Evolutionary conservation across 1,284 basidiomycete species (phyloP), one percentile per base, ranked within the genome.

Genomic region (Cryptococcus depauperatus): DNA sequence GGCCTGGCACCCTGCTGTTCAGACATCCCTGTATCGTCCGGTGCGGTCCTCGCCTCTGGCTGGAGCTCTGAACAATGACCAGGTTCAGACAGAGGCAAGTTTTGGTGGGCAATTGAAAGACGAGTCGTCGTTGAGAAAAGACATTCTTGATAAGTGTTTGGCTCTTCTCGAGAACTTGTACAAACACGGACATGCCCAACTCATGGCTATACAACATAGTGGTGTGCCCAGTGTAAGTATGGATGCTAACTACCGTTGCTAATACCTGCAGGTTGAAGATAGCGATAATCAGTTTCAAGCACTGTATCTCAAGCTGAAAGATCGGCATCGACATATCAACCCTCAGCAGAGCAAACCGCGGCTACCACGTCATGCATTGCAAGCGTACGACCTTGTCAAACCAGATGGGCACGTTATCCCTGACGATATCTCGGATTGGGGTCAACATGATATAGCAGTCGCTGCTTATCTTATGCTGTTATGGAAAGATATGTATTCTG

Each of bases 261-360:
- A n/a, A n/a, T n/a, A n/a, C n/a, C n/a, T n/a, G n/a, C n/a, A n/a
- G n/a, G n/a, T n/a, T n/a, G n/a, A n/a, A n/a, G n/a, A n/a, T n/a
- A n/a, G n/a, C n/a, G n/a, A n/a, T n/a, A n/a, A n/a, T n/a, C n/a
- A 72, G 4, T 96, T 91, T 59, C 91, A 95, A 57, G 91, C 97
- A 64, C 67, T 92, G 4, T 98, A 97, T 59, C 78, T 91, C 27
- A 57, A 79, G 1, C 82, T 97, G 76, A 81, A 92, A 46, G 83
- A 85, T 52, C 76, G 84, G 19, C 81, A 95, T 70, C 85, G 83
- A 52, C 76, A 82, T 55, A 70, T 88, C 10, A 79, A 78, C 4
- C 96, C 91, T n/a, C 10, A 29, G n/a, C 18, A 10, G 8, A 30
- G 6, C 32, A 35, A 27, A n/a, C 19, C 43, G 25, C 7, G 33